These are phyloP conservation scores for Salmacisia buchloeana DNA, from an alignment of 1,284 basidiomycete species.

Conservation along the genomic window DNA sequence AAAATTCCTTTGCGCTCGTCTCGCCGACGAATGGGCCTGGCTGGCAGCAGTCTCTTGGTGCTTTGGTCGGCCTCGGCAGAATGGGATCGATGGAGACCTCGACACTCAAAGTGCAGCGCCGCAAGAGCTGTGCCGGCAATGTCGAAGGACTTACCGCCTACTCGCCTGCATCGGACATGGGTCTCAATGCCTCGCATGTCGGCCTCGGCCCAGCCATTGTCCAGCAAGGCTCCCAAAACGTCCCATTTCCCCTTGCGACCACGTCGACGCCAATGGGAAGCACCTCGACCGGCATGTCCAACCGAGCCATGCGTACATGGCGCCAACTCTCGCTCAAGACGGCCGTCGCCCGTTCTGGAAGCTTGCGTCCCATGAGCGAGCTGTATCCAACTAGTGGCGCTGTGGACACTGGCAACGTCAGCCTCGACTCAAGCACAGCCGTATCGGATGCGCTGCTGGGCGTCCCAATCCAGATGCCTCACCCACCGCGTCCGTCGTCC, in stretches of 20 bases:
- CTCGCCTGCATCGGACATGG: neutral
- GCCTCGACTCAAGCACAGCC: neutral
- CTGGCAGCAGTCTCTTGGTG: conserved; percentile 24
- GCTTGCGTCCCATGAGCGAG: neutral
- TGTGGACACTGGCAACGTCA: no score
- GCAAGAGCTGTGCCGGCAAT: conserved; percentile 26
- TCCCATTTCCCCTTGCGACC: neutral
- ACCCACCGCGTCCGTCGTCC: no score
- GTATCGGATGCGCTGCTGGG: neutral
- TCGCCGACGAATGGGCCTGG: conserved; percentile 5
- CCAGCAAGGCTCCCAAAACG: neutral
- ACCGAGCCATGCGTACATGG: neutral
- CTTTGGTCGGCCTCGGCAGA: conserved; percentile 32
- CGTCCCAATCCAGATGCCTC: no score
- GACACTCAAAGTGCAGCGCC: conserved; percentile 32
- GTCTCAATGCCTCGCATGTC: neutral
- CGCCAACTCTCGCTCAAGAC: neutral
- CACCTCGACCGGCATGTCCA: conserved; percentile 5
- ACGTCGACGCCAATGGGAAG: neutral
- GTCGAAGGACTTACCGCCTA: neutral
- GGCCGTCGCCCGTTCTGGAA: neutral
- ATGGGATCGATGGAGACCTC: conserved; percentile 29
- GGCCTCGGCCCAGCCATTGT: neutral
- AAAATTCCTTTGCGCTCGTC: neutral
- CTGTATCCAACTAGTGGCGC: neutral